Evolutionary conservation across 2,329 filamentous ascomycete species (phyloP).

Genomic region (Neofusicoccum sp.): DNA sequence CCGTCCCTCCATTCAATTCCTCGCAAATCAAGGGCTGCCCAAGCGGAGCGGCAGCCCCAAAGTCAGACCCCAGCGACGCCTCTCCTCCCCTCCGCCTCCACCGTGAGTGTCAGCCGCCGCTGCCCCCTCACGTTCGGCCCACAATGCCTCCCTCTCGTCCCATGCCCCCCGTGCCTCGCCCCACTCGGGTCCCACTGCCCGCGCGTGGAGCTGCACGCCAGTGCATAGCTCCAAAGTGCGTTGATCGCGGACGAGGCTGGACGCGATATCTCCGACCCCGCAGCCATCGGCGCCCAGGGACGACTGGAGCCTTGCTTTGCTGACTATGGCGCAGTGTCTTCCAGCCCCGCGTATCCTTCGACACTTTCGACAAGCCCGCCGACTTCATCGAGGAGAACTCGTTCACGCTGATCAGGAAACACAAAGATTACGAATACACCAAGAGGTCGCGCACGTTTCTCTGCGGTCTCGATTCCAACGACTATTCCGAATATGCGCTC

Average conservation of each 20-base stretch:
- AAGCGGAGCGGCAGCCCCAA: slow-evolving; percentile 18
- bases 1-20: slow-evolving; percentile 40
- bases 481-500: slow-evolving; percentile 87
- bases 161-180: background rate
- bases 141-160: background rate
- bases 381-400: slow-evolving; percentile 60
- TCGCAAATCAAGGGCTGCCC: slow-evolving; percentile 31
- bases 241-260: background rate
- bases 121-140: slow-evolving; percentile 13
- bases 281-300: background rate
- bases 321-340: slow-evolving; percentile 53
- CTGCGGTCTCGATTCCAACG: slow-evolving; percentile 85
- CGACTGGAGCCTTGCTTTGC: background rate
- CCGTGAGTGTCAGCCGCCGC: slow-evolving; percentile 34
- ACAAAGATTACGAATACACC: slow-evolving; percentile 79
- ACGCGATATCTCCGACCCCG: background rate
- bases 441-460: slow-evolving; percentile 84
- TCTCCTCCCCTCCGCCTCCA: slow-evolving; percentile 42
- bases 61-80: slow-evolving; percentile 28
- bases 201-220: background rate
- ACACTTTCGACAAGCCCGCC: slow-evolving; percentile 68
- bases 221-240: slow-evolving; percentile 3
- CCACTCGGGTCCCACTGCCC: slow-evolving; percentile 3
- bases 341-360: slow-evolving; percentile 68
- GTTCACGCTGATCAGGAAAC: slow-evolving; percentile 79